phyloP scores from a whole-genome alignment of 2,329 filamentous ascomycete genomes.

The Trichoderma koningiopsis region DNA sequence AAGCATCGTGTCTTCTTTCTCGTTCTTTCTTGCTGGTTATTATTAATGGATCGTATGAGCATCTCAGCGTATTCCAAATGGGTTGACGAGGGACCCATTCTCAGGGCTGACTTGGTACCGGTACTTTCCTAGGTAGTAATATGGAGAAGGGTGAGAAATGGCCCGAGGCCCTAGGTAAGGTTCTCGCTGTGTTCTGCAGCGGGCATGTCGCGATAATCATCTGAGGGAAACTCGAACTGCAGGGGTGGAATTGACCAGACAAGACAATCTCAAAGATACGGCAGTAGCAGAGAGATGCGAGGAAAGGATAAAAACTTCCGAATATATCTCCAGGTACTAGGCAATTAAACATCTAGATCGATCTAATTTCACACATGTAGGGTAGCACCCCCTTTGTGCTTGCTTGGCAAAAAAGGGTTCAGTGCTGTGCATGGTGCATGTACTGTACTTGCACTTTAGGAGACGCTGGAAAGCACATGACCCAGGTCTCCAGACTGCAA shows the following conservation, averaged over 20 bases:
- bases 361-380: slow-evolving; percentile 9
- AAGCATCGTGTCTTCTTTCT: neutral
- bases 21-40: neutral
- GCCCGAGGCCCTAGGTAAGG: slow-evolving; percentile 7
- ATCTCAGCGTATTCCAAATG: neutral
- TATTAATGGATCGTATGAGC: neutral
- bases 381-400: neutral
- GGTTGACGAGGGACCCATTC: slow-evolving; percentile 2
- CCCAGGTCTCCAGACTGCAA: neutral
- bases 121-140: neutral
- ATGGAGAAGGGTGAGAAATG: neutral
- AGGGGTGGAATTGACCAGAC: neutral
- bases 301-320: neutral
- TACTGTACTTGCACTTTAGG: neutral
- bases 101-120: slow-evolving; percentile 22
- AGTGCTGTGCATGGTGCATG: neutral
- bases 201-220: neutral
- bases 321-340: neutral
- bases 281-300: neutral
- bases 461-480: neutral
- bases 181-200: neutral
- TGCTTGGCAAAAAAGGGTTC: neutral
- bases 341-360: slow-evolving; percentile 5
- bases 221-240: neutral
- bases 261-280: neutral